Percentiles rank a stretch among this genome's conserved stretches.
Conservation (phyloP, 2,329 filamentous ascomycete genomes). For the Saccharata proteae region DNA sequence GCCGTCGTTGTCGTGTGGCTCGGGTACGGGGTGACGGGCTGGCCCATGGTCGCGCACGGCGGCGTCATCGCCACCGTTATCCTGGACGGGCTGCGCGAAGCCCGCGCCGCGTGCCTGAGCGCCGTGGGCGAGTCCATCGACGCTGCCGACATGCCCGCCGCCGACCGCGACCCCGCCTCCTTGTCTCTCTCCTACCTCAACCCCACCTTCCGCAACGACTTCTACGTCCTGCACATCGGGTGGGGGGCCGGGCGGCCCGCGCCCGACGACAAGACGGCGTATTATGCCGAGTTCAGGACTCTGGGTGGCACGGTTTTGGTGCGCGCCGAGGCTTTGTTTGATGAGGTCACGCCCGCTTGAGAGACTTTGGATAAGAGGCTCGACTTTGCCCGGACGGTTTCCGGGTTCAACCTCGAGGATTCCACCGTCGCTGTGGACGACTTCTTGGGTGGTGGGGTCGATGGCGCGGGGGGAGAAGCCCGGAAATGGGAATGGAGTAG, state of each 20-base stretch:
- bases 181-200: conserved; percentile 47
- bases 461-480: too few species aligned
- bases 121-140: conserved; percentile 43
- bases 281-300: too few species aligned
- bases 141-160: conserved; percentile 12
- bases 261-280: conserved; percentile 26
- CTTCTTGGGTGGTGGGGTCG: too few species aligned
- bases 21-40: conserved; percentile 52
- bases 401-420: too few species aligned
- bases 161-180: conserved; percentile 13
- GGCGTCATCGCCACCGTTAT: conserved; percentile 56
- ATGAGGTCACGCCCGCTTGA: too few species aligned
- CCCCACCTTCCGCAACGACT: conserved; percentile 46
- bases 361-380: too few species aligned
- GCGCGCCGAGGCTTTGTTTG: too few species aligned
- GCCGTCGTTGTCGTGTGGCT: conserved; percentile 55
- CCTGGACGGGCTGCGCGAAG: conserved; percentile 58
- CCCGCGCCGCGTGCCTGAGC: too few species aligned
- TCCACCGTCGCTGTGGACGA: too few species aligned
- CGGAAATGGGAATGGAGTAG: too few species aligned
- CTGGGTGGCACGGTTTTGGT: too few species aligned
- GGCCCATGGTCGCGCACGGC: conserved; percentile 61
- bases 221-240: conserved; percentile 47
- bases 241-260: conserved; percentile 17
- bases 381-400: too few species aligned